A percentile compares a stretch with the other conserved stretches of the same genome.
phyloP scores from a whole-genome alignment of 345 rosid genomes.

The Adansonia digitata region DNA sequence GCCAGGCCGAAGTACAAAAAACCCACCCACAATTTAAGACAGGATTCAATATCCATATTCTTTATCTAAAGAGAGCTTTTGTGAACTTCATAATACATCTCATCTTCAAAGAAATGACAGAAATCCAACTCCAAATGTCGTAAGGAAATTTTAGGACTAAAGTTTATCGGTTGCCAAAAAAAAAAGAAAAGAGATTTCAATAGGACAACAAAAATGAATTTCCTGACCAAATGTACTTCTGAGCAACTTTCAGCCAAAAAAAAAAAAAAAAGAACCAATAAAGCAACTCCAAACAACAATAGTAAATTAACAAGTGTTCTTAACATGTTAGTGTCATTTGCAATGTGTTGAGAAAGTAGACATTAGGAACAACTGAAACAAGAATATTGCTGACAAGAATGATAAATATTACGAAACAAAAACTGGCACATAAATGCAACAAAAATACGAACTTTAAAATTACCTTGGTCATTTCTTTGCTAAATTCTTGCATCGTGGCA shows the following conservation, averaged over 20 bases:
- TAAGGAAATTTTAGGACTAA: not conserved
- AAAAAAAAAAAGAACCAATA: not conserved
- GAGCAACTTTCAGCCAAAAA: not conserved
- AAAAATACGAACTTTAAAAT: not conserved
- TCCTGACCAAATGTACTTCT: not conserved
- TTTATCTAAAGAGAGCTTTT: not conserved
- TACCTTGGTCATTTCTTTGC: conserved; percentile 54
- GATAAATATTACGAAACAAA: not conserved
- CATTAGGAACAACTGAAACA: not conserved
- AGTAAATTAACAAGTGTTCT: not conserved
- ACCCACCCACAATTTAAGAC: not conserved
- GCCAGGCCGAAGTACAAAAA: too few relatives aligned
- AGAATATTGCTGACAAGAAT: not conserved
- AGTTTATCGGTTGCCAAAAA: not conserved
- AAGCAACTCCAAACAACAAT: not conserved
- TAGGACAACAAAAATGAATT: not conserved
- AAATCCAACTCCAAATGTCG: not conserved
- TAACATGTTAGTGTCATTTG: not conserved
- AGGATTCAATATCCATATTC: not conserved
- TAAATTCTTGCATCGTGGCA: conserved; percentile 45
- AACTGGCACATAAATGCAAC: not conserved
- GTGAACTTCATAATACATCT: not conserved
- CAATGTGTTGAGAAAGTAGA: not conserved
- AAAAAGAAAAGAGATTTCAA: not conserved
- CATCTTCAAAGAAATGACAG: not conserved